A percentile compares a stretch with the other conserved stretches of the same genome.
Conservation (phyloP, 176 grass and related monocot species). For the Echinochloa phyllopogon region DNA sequence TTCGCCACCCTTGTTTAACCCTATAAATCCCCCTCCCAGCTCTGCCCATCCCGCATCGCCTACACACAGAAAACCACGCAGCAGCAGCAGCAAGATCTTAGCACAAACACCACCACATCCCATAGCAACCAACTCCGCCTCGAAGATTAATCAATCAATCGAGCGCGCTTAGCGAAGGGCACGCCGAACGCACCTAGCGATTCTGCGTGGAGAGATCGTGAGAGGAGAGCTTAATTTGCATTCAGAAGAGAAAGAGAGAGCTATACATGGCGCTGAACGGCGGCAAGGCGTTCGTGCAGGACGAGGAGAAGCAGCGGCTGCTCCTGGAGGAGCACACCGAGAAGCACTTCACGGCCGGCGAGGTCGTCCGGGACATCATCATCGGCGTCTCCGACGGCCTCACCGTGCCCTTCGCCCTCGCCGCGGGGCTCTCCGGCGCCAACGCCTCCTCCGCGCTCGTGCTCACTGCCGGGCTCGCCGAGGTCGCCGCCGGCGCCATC, state of each 20-base stretch:
- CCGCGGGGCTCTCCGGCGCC: conserved; percentile 86
- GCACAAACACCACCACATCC: not conserved
- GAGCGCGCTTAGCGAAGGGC: not conserved
- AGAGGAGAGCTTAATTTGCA: not conserved
- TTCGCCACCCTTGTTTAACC: not conserved
- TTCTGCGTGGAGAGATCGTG: too few species aligned
- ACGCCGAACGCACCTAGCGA: too few species aligned
- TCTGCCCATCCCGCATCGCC: not conserved
- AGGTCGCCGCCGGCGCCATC: conserved; percentile 94
- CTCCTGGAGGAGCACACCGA: conserved; percentile 72
- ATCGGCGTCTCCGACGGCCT: conserved; percentile 96
- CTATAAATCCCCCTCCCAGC: conserved; percentile 44
- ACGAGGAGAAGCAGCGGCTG: conserved; percentile 65
- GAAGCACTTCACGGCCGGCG: conserved; percentile 87
- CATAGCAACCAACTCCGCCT: not conserved
- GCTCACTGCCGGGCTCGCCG: conserved; percentile 85
- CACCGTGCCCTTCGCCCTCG: conserved; percentile 96
- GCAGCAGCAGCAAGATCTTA: not conserved
- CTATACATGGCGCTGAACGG: conserved; percentile 12
- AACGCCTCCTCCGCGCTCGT: conserved; percentile 76
- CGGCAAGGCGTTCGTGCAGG: conserved; percentile 43
- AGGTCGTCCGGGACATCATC: conserved; percentile 95
- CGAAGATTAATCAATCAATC: not conserved
- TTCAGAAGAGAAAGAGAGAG: not conserved
- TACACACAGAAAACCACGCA: conserved; percentile 18